Conservation (phyloP, 148 eudicot genomes). For the Spergularia marina region DNA sequence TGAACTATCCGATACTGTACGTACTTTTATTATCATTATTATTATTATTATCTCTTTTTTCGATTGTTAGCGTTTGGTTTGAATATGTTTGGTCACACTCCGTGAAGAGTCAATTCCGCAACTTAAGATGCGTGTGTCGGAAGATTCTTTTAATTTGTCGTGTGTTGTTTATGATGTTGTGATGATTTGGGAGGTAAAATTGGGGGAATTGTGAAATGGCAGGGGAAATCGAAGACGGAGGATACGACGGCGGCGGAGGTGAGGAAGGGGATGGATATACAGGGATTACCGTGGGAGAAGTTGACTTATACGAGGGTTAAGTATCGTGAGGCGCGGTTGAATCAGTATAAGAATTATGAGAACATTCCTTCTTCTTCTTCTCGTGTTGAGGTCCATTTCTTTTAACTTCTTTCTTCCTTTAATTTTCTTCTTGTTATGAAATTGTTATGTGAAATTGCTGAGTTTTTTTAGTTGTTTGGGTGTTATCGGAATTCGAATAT, state of each 20-base stretch:
- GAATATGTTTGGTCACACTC: too few relatives aligned
- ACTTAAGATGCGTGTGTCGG: too few relatives aligned
- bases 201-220: not conserved
- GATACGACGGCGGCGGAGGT: conserved; percentile 80
- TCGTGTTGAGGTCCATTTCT: conserved; percentile 43
- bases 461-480: too few relatives aligned
- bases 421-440: too few relatives aligned
- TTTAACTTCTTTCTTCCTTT: not conserved
- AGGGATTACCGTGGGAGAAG: conserved; percentile 90
- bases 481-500: too few relatives aligned
- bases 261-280: conserved; percentile 82
- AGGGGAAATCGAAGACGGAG: conserved; percentile 50
- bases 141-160: too few relatives aligned
- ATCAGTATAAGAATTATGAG: conserved; percentile 63
- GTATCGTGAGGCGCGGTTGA: conserved; percentile 65
- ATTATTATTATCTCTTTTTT: not conserved
- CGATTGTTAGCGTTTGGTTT: too few relatives aligned
- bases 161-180: too few relatives aligned
- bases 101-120: too few relatives aligned
- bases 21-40: not conserved
- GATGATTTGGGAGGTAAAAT: not conserved
- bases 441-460: too few relatives aligned
- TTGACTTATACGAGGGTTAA: conserved; percentile 56
- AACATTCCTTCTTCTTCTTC: conserved; percentile 36
- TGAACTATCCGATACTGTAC: conserved; percentile 40